phyloP scores from a whole-genome alignment of 192 early-diverging fungal species.

The Fimicolochytrium jonesii region DNA sequence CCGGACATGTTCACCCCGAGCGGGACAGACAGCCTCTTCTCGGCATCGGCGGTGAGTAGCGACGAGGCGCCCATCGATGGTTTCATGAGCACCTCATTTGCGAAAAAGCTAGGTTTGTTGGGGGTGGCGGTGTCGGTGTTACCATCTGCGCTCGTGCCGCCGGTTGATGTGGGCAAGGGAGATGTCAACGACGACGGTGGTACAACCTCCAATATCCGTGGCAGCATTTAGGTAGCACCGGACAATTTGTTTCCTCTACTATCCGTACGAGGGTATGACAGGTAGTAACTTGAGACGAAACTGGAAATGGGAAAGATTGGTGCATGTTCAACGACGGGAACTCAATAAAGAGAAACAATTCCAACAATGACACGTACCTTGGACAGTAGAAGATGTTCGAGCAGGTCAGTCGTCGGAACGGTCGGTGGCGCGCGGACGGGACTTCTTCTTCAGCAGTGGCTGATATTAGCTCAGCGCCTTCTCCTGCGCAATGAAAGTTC shows the following conservation, averaged over 20 bases:
- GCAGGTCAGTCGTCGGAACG: too few species aligned
- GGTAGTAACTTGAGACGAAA: not conserved
- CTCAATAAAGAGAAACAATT: not conserved
- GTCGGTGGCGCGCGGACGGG: too few species aligned
- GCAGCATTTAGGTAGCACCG: not conserved
- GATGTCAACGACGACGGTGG: not conserved
- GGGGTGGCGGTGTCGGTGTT: not conserved
- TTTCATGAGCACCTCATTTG: not conserved
- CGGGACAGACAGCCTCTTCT: slow-evolving; percentile 1
- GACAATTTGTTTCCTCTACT: not conserved
- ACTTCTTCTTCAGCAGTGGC: too few species aligned
- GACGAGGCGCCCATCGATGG: not conserved
- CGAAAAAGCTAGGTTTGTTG: too few species aligned
- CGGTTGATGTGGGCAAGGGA: not conserved
- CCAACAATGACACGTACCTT: too few species aligned
- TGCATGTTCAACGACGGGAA: not conserved
- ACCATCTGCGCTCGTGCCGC: not conserved
- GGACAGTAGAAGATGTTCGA: too few species aligned
- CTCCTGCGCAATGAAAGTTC: too few species aligned
- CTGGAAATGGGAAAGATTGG: too few species aligned
- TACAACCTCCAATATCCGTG: slow-evolving; percentile 3
- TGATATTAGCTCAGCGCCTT: too few species aligned
- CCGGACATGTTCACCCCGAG: not conserved
- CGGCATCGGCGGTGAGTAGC: not conserved
- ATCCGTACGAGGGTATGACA: not conserved